phyloP scores from a whole-genome alignment of 139 green algal genomes.

The Ettlia oleoabundans region DNA sequence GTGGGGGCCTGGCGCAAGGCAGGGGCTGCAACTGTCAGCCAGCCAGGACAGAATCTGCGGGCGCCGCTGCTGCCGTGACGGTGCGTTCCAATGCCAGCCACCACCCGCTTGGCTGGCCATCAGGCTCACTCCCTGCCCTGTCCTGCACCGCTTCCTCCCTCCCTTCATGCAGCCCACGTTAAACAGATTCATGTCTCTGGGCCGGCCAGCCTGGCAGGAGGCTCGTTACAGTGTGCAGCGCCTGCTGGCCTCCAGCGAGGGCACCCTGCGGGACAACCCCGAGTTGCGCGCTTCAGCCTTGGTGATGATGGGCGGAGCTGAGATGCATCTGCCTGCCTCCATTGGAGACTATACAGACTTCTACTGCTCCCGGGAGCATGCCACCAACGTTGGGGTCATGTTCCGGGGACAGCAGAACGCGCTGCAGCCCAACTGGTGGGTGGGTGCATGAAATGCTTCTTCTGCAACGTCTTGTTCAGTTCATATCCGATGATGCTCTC shows the following conservation, averaged over 20 bases:
- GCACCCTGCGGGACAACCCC: constrained; percentile 66
- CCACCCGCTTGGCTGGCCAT: not conserved
- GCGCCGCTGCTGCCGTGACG: no score
- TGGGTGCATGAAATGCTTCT: not conserved
- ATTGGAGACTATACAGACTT: constrained; percentile 98
- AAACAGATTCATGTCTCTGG: constrained; percentile 89
- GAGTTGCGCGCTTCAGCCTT: constrained; percentile 58
- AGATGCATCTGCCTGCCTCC: constrained; percentile 78
- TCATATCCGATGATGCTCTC: no score
- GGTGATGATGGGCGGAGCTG: constrained; percentile 55
- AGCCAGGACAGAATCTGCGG: no score
- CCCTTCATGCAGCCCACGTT: constrained; percentile 64
- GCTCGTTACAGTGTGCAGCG: constrained; percentile 59
- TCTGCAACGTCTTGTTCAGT: not conserved
- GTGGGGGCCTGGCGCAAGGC: no score
- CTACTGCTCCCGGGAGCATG: constrained; percentile 90
- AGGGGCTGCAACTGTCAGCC: no score
- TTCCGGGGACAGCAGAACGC: constrained; percentile 78
- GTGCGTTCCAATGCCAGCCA: no score
- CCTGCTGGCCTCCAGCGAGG: constrained; percentile 67
- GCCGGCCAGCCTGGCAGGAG: constrained; percentile 74
- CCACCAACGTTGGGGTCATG: constrained; percentile 83
- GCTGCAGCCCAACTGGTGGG: constrained; percentile 88
- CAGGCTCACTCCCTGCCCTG: not conserved
- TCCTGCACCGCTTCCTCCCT: not conserved